These are phyloP conservation scores for Trametes sanguinea DNA, from an alignment of 768 basidiomycete genomes.

Conservation along the genomic window DNA sequence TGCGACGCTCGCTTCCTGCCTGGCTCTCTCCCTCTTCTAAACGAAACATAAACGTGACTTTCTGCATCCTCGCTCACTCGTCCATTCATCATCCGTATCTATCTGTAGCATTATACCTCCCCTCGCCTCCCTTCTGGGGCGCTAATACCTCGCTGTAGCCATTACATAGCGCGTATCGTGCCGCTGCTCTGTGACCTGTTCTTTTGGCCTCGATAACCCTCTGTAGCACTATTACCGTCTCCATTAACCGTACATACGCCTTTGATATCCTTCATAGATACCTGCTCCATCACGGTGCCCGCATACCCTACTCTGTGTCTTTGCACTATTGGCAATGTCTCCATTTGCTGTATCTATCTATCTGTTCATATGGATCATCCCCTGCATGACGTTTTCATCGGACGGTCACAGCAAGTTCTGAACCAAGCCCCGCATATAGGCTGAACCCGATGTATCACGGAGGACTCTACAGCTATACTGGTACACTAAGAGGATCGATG, in stretches of 20 bases:
- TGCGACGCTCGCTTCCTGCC: slow-evolving; percentile 1
- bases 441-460: no score
- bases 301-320: slow-evolving; percentile 13
- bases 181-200: neutral
- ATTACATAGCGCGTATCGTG: neutral
- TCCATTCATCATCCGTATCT: neutral
- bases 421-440: no score
- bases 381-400: no score
- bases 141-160: slow-evolving; percentile 21
- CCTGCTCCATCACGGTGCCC: neutral
- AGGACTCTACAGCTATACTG: no score
- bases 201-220: neutral
- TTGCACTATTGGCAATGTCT: slow-evolving; percentile 6
- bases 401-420: no score
- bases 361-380: neutral
- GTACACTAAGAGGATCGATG: no score
- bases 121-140: neutral
- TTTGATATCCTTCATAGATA: slow-evolving; percentile 11
- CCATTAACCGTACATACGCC: slow-evolving; percentile 5
- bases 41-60: slow-evolving; percentile 6
- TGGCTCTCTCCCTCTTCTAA: neutral
- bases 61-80: neutral
- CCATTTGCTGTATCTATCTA: slow-evolving; percentile 17
- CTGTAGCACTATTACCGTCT: slow-evolving; percentile 9
- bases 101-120: slow-evolving; percentile 10